Base-by-base conservation (phyloP, 2,329 filamentous ascomycete species). In the Colletotrichum orchidophilum region DNA sequence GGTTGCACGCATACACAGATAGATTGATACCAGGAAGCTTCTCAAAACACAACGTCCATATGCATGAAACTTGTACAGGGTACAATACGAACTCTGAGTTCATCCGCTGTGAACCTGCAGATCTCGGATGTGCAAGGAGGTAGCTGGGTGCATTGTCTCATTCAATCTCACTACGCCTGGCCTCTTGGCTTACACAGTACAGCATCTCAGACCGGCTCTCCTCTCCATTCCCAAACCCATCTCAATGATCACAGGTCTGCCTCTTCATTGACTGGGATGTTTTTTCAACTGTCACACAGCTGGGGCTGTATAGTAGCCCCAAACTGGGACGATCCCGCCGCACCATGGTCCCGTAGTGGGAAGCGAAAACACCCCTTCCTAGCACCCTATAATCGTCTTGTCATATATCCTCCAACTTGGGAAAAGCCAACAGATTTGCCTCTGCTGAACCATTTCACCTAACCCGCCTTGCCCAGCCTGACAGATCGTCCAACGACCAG, bases 21-120 rank as follows among this genome's bases (percentile, higher is more conserved):
- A 67, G 63, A 67, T 57, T 66, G 67, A 67, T 61, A 70, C 63
- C 67, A 70, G 29, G 49, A 50, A 24, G 27, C 49, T 39, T 26
- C 27, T 33, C 11, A 60, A 60, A 26, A 24, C n/a, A 18, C 3
- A 18, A 15, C 9, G n/a, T 24, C 18, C 39, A 18, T 18, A 46
- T 46, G 8, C 18, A 18, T 46, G 39, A 46, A 31, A 26, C 39
- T 59, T 21, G 4, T 31, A 42, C n/a, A 33, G 31, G 12, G 54
- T 61, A 31, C 50, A 33, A 59, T 18, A 42, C 4, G 35, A 60
- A 9, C 21, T 29, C 39, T 1, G 35, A 60, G 27, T 21, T 24
- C 39, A 31, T 55, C 18, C 50, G 24, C 29, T 5, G 55, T 31
- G 29, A 55, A 61, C n/a, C 39, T 18, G 39, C 13, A 35, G 9